Conservation (phyloP, 768 basidiomycete species). For the Suillus paluster region DNA sequence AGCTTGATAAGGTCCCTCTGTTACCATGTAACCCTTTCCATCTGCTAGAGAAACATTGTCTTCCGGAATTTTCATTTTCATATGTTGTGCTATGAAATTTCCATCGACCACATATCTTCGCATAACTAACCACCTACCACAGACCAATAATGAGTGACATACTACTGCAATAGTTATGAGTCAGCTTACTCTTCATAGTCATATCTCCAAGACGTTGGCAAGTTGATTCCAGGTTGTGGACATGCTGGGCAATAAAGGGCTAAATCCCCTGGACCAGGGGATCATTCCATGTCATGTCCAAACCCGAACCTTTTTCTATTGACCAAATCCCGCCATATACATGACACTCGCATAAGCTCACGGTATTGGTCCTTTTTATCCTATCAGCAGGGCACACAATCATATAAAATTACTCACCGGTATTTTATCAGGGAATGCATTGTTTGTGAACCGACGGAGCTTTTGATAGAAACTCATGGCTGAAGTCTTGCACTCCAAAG, state of each 20-base stretch:
- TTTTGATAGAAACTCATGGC: no score
- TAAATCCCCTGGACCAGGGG: conserved; percentile 11
- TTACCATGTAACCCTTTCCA: no score
- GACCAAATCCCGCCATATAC: conserved; percentile 9
- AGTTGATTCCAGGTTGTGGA: conserved; percentile 29
- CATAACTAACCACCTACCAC: conserved; percentile 26
- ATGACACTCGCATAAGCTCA: conserved; percentile 12
- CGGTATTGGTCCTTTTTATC: conserved; percentile 14
- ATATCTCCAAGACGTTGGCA: conserved; percentile 24
- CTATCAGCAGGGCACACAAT: no score
- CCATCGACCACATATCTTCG: conserved; percentile 15
- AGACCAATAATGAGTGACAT: conserved; percentile 18
- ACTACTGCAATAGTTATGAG: not conserved
- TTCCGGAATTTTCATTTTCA: no score
- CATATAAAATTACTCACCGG: no score
- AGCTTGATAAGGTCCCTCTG: not conserved
- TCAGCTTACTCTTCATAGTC: conserved; percentile 9
- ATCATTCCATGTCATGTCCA: conserved; percentile 12
- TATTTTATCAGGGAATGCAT: no score
- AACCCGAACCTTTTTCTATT: conserved; percentile 11
- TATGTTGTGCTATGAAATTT: no score
- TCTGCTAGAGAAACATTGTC: no score
- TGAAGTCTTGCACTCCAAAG: no score
- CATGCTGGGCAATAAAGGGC: conserved; percentile 32
- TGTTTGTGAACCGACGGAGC: no score